A percentile compares a stretch with the other conserved stretches of the same genome.
Conservation (phyloP, 2,329 filamentous ascomycete genomes). For the Coniella lustricola region DNA sequence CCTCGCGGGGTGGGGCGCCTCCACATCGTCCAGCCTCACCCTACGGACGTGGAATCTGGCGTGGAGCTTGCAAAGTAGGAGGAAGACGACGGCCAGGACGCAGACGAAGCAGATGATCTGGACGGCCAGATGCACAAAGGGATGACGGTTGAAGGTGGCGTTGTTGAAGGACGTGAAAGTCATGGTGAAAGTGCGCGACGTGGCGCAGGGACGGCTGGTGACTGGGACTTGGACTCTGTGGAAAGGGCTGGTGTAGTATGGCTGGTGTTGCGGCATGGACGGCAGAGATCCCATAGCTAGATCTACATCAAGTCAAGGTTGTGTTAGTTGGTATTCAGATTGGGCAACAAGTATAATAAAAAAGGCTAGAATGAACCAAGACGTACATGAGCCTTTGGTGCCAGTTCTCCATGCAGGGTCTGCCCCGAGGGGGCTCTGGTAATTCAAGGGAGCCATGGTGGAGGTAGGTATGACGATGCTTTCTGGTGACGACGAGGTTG, state of each 20-base stretch:
- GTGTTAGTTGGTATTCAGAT: no score
- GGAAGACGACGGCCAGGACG: neutral
- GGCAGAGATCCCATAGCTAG: neutral
- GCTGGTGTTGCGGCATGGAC: neutral
- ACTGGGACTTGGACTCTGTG: neutral
- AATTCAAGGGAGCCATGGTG: neutral
- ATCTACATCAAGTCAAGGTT: neutral
- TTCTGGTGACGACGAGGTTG: neutral
- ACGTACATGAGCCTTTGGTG: neutral
- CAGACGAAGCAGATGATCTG: neutral
- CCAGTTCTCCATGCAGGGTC: neutral
- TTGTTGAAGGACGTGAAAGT: neutral
- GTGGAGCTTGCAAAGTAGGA: neutral
- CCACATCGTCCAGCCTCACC: neutral
- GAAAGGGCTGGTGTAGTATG: neutral
- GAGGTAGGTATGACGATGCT: neutral
- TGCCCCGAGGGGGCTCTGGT: neutral
- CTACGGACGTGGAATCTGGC: no score
- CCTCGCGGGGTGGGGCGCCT: neutral
- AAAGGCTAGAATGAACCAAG: neutral
- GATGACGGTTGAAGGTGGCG: neutral
- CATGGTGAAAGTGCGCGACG: neutral
- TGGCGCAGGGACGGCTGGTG: neutral
- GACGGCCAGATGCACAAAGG: neutral
- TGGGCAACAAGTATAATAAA: no score